Conservation (phyloP, 1,284 basidiomycete species). For the Phlebopus sp. region DNA sequence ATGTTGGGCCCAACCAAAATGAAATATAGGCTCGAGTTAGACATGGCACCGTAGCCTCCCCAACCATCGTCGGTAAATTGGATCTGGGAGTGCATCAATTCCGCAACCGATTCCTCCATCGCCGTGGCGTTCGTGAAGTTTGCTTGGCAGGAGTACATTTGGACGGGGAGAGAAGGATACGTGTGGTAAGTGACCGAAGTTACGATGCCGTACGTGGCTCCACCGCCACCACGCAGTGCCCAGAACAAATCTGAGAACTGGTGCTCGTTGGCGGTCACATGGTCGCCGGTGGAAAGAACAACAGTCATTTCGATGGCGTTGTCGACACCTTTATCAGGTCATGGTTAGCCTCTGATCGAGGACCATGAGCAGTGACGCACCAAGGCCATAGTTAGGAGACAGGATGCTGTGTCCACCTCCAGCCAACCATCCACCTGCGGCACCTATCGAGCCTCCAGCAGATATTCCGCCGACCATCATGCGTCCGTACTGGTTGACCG, state of each 20-base stretch:
- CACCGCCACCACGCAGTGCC: constrained; percentile 49
- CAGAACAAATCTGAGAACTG: constrained; percentile 37
- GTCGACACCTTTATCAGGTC: constrained; percentile 37
- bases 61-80: constrained; percentile 32
- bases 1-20: constrained; percentile 33
- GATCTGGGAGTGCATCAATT: constrained; percentile 31
- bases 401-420: constrained; percentile 45
- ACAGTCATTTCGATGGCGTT: constrained; percentile 35
- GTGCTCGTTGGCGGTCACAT: constrained; percentile 17
- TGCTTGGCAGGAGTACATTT: constrained; percentile 22
- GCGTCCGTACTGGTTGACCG: constrained; percentile 31
- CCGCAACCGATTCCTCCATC: constrained; percentile 13
- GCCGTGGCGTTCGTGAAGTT: constrained; percentile 22
- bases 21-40: constrained; percentile 13
- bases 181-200: constrained; percentile 24
- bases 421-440: constrained; percentile 40
- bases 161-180: constrained; percentile 32
- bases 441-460: constrained; percentile 36
- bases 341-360: not conserved
- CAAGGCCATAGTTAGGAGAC: constrained; percentile 43
- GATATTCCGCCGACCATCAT: constrained; percentile 40
- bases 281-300: constrained; percentile 18
- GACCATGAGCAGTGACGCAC: constrained; percentile 17
- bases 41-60: constrained; percentile 18
- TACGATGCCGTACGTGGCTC: constrained; percentile 31